Evolutionary conservation across 768 basidiomycete species (phyloP), one percentile per base, ranked within the genome.

Genomic region (Trametes meyenii): DNA sequence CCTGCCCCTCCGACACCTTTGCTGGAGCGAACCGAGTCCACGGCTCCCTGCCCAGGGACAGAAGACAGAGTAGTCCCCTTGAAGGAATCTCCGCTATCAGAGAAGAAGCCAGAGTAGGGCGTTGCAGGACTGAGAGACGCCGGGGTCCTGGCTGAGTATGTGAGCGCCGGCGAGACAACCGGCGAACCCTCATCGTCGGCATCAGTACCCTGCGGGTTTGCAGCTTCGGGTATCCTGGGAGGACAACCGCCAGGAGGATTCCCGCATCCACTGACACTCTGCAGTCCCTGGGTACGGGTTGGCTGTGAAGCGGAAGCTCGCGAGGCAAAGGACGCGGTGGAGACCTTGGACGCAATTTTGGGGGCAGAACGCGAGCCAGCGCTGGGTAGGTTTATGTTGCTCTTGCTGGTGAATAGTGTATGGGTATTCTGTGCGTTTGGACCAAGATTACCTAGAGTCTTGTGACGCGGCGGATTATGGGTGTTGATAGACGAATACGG

Each of bases 141-240:
- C 0, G 73, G 71, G 21, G 71, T 74, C n/a, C 69, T 69, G 17
- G 71, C 46, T 38, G 71, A 68, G 52, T 69, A 73, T 21, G 69
- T 72, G 42, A 73, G 65, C n/a, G 70, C 71, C 3, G 72, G 72
- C 2, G 72, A 73, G n/a, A 70, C 67, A 17, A 69, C 63, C 13
- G 66, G 65, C 29, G 66, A 66, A 13, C 46, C 65, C 12, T 70
- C 67, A 45, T 63, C 69, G 26, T 68, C 61, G 36, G 63, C 66
- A 17, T 63, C 59, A 0, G 46, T 61, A 12, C 65, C 55, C n/a
- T 56, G 61, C 33, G 33, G 6, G 19, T 38, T n/a, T 7, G n/a
- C 33, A 38, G 4, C n/a, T 7, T 50, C 50, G 8, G 33, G 50
- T 3, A 21, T 35, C n/a, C 33, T 33, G 5, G 5, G 3, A 11